Evolutionary conservation across 2,329 filamentous ascomycete genomes (phyloP).

Genomic region (Dichotomopilus funicola): DNA sequence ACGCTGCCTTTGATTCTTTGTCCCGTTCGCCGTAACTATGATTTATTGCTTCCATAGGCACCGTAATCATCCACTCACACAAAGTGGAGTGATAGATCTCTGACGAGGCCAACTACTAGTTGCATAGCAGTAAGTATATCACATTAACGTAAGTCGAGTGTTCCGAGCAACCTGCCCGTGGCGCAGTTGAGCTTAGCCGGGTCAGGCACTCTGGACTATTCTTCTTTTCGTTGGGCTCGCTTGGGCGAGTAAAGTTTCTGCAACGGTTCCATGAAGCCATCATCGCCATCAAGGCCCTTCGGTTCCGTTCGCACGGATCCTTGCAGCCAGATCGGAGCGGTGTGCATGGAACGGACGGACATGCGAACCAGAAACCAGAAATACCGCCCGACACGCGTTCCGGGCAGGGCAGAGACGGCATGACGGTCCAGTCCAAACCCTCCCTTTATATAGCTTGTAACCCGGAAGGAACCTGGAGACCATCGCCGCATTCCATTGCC

Average conservation of each 20-base stretch:
- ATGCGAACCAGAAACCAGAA: constrained; percentile 5
- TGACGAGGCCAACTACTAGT: too few relatives aligned
- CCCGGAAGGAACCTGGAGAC: constrained; percentile 20
- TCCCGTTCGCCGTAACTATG: too few relatives aligned
- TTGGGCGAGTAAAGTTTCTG: background rate
- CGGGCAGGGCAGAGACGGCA: constrained; percentile 8
- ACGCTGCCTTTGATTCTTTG: too few relatives aligned
- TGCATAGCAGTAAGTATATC: too few relatives aligned
- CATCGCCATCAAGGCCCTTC: background rate
- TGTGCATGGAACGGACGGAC: constrained; percentile 9
- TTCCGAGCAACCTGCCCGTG: too few relatives aligned
- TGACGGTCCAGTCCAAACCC: constrained; percentile 18
- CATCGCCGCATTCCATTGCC: constrained; percentile 26
- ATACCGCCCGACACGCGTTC: background rate
- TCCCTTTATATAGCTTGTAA: constrained; percentile 21
- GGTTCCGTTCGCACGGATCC: constrained; percentile 1
- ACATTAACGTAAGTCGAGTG: too few relatives aligned
- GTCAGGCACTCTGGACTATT: too few relatives aligned
- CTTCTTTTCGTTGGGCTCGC: background rate
- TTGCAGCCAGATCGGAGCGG: constrained; percentile 12
- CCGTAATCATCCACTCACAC: too few relatives aligned
- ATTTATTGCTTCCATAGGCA: too few relatives aligned
- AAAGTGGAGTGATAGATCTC: too few relatives aligned
- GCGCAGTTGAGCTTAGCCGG: too few relatives aligned
- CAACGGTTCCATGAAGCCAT: background rate